Evolutionary conservation across 2,329 filamentous ascomycete species (phyloP).

Genomic region (Exophiala oligosperma): DNA sequence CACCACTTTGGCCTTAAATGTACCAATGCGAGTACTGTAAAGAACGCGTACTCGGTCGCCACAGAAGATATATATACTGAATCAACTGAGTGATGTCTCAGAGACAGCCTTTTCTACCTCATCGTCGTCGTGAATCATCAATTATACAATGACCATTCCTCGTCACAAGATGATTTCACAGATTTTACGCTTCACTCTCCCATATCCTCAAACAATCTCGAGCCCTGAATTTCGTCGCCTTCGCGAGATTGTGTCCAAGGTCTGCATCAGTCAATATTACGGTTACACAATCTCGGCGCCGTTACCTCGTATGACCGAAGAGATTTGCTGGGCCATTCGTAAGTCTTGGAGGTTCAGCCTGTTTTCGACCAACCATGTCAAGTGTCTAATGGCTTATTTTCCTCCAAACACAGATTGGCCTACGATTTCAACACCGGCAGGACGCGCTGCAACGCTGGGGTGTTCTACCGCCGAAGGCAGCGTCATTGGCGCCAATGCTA

Average conservation of each 20-base stretch:
- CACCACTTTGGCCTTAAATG: too few species aligned
- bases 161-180: conserved; percentile 4
- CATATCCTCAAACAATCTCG: conserved; percentile 2
- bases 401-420: background rate
- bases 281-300: conserved; percentile 2
- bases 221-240: conserved; percentile 5
- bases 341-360: background rate
- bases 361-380: too few species aligned
- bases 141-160: background rate
- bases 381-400: background rate
- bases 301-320: background rate
- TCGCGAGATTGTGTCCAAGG: conserved; percentile 2
- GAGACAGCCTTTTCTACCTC: too few species aligned
- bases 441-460: background rate
- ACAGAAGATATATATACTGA: too few species aligned
- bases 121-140: background rate
- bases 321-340: conserved; percentile 19
- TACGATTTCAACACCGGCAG: background rate
- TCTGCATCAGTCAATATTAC: conserved; percentile 1
- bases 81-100: too few species aligned
- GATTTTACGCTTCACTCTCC: conserved; percentile 16
- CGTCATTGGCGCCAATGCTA: background rate
- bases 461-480: background rate
- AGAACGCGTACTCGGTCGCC: too few species aligned
- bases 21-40: too few species aligned